Evolutionary conservation across 2,329 filamentous ascomycete species (phyloP).

Genomic region (Fusarium sublunatum): DNA sequence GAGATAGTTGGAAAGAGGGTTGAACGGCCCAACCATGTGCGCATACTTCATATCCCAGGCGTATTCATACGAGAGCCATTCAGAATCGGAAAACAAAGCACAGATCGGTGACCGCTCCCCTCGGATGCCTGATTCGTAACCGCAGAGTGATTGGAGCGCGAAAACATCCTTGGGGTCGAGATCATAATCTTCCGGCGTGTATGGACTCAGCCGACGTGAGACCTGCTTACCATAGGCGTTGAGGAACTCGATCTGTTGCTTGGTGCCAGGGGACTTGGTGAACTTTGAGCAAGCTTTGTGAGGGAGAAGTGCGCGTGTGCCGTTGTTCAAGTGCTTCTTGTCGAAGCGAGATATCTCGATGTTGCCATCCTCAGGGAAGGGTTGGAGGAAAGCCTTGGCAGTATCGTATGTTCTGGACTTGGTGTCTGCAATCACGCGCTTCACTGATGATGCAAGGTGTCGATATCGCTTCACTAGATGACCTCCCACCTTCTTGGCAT

Average conservation of each 20-base stretch:
- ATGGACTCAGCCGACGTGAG: slow-evolving; percentile 27
- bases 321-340: slow-evolving; percentile 36
- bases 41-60: slow-evolving; percentile 45
- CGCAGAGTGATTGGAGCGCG: slow-evolving; percentile 40
- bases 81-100: slow-evolving; percentile 34
- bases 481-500: slow-evolving; percentile 31
- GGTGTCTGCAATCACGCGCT: slow-evolving; percentile 39
- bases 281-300: slow-evolving; percentile 42
- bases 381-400: slow-evolving; percentile 29
- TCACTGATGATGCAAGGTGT: slow-evolving; percentile 36
- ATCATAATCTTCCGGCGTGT: slow-evolving; percentile 35
- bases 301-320: slow-evolving; percentile 40
- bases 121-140: slow-evolving; percentile 39
- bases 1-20: slow-evolving; percentile 37
- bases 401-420: slow-evolving; percentile 42
- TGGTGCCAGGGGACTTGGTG: slow-evolving; percentile 32
- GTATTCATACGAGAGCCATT: slow-evolving; percentile 43
- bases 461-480: slow-evolving; percentile 38
- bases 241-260: slow-evolving; percentile 36
- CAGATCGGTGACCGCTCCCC: slow-evolving; percentile 36
- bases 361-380: slow-evolving; percentile 24
- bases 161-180: slow-evolving; percentile 38
- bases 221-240: slow-evolving; percentile 32
- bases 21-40: slow-evolving; percentile 40
- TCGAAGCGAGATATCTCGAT: slow-evolving; percentile 37